Conservation (phyloP, 352 stramenopile species). For the Peronospora belbahrii region DNA sequence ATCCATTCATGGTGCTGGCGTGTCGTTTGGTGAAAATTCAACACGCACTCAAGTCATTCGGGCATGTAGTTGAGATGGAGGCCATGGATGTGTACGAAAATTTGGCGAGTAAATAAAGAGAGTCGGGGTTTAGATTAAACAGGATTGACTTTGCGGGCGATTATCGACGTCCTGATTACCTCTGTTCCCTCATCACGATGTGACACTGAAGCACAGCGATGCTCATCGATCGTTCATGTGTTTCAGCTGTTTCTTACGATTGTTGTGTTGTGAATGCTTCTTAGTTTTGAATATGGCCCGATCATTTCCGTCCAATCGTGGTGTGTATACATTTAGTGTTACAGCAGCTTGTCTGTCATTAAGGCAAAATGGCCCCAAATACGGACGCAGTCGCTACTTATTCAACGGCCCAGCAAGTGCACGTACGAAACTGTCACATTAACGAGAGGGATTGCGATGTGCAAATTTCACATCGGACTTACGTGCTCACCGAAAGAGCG, state of each 20-base stretch:
- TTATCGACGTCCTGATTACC: conserved; percentile 1
- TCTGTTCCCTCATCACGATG: conserved; percentile 4
- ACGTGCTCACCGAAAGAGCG: conserved; percentile 44
- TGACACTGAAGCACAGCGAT: conserved; percentile 8
- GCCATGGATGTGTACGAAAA: conserved; percentile 69
- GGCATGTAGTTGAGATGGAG: conserved; percentile 28
- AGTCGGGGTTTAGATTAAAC: conserved; percentile 7
- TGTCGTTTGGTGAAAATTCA: conserved; percentile 35
- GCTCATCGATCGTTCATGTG: conserved; percentile 8
- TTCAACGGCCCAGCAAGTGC: conserved; percentile 13
- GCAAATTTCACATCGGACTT: conserved; percentile 72
- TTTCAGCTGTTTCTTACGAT: conserved; percentile 2
- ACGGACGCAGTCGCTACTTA: conserved; percentile 10
- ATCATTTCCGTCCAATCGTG: conserved; percentile 5
- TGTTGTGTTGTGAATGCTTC: not conserved
- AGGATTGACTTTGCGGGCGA: too few relatives aligned
- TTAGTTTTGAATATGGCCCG: conserved; percentile 10
- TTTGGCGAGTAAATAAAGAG: conserved; percentile 33
- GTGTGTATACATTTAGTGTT: too few relatives aligned
- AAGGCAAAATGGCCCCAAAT: conserved; percentile 25
- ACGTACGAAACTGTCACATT: conserved; percentile 63
- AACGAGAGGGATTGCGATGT: conserved; percentile 53
- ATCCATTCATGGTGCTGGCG: conserved; percentile 41
- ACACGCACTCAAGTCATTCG: conserved; percentile 17
- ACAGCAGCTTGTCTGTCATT: too few relatives aligned